Evolutionary conservation across 768 basidiomycete genomes (phyloP).

Genomic region (Pleurotus cornucopiae): DNA sequence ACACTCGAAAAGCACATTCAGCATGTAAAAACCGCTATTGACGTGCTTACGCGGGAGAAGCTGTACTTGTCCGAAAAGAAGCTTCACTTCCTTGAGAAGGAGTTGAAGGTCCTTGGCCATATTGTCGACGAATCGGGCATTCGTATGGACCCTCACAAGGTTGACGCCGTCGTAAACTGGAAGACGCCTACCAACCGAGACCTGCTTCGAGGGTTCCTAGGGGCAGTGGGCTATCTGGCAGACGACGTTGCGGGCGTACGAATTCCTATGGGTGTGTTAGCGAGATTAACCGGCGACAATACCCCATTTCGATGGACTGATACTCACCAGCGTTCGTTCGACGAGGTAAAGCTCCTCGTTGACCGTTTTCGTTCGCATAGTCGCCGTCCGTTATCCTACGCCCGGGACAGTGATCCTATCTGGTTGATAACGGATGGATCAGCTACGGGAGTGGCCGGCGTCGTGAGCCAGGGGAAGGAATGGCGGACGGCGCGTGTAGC

Average conservation of each 20-base stretch:
- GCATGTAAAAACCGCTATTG: conserved; percentile 24
- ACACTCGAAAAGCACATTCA: conserved; percentile 28
- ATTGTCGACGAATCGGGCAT: no score
- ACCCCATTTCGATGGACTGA: conserved; percentile 23
- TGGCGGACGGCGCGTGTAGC: no score
- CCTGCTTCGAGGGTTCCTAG: no score
- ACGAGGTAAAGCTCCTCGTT: conserved; percentile 25
- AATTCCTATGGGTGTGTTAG: conserved; percentile 33
- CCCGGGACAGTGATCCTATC: no score
- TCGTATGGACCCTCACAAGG: no score
- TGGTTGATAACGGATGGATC: no score
- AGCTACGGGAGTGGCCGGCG: no score
- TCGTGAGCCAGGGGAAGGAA: no score
- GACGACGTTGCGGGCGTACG: conserved; percentile 25
- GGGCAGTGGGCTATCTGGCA: conserved; percentile 19
- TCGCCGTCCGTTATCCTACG: no score
- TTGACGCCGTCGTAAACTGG: not conserved
- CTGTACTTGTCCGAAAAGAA: conserved; percentile 26
- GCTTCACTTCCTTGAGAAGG: no score
- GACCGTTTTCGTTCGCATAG: conserved; percentile 1
- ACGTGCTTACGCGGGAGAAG: conserved; percentile 26
- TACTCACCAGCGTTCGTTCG: conserved; percentile 29
- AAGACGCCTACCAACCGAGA: not conserved
- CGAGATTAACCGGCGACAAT: conserved; percentile 17
- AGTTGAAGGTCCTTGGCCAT: no score